These are phyloP conservation scores for Pseudovirgaria hyperparasitica DNA, from an alignment of 2,329 filamentous ascomycete species.

Conservation along the genomic window DNA sequence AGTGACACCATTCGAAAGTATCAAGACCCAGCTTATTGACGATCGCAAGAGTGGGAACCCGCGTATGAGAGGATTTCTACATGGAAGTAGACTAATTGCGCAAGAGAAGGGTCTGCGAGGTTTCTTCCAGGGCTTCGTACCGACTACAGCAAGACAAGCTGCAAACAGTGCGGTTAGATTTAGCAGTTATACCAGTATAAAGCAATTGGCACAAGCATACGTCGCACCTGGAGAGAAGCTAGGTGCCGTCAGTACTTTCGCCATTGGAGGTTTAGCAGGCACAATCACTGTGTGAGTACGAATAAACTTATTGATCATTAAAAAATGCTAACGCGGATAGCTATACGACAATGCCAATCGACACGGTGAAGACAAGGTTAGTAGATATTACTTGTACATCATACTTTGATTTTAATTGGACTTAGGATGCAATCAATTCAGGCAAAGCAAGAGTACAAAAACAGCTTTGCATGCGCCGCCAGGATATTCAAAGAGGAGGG, in stretches of 20 bases:
- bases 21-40: slow-evolving; percentile 97
- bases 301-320: neutral
- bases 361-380: slow-evolving; percentile 80
- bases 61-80: slow-evolving; percentile 80
- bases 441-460: slow-evolving; percentile 67
- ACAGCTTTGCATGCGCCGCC: slow-evolving; percentile 70
- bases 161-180: slow-evolving; percentile 91
- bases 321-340: slow-evolving; percentile 3
- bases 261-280: slow-evolving; percentile 76
- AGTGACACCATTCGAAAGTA: slow-evolving; percentile 93
- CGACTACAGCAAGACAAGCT: slow-evolving; percentile 86
- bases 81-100: slow-evolving; percentile 77
- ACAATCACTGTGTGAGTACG: slow-evolving; percentile 72
- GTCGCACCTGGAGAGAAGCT: slow-evolving; percentile 91
- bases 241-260: slow-evolving; percentile 76
- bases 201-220: slow-evolving; percentile 84
- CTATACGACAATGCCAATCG: slow-evolving; percentile 52
- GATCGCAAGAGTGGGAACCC: slow-evolving; percentile 80
- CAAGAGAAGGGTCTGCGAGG: slow-evolving; percentile 78
- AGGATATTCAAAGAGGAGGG: slow-evolving; percentile 85
- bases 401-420: slow-evolving; percentile 2
- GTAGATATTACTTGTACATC: slow-evolving; percentile 3
- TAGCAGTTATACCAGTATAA: slow-evolving; percentile 77
- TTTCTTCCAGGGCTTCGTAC: slow-evolving; percentile 95
- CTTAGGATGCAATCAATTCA: slow-evolving; percentile 88